Base-by-base conservation (phyloP, 371 early-diverging fungal genomes). In the Mucor circinelloides region DNA sequence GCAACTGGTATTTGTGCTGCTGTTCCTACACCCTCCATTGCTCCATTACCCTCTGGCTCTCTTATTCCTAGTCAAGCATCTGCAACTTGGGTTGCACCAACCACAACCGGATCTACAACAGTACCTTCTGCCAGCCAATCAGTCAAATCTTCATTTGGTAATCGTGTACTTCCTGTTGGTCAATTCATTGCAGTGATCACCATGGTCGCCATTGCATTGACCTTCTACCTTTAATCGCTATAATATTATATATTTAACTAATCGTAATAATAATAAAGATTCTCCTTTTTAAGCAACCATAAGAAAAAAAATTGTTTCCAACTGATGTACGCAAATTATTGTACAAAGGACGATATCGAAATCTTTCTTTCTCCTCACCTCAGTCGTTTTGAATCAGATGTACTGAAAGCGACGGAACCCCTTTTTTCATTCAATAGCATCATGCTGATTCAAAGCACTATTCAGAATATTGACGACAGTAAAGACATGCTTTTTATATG, bases 1-100 rank as follows among this genome's bases (percentile, higher is more conserved):
- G 69, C 73, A 27, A 48, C 71, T 13, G 60, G 61, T 10, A 73
- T 77, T 17, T 77, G 77, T 62, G 67, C 63, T 10, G 77, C 77
- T 25, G 74, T 77, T 2, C 71, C 71, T 30, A 54, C 70, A 25
- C 38, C 68, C 3, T 67, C 73, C 6, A 13, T 56, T 19, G 50
- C 31, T 23, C 31, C 52, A 17, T 34, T 63, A 21, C 52, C 66
- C 10, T 40, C 58, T 21, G 50, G 23, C 5, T 42, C 66, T 31
- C n/a, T 25, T 60, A 57, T 38, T 38, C 25, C 57, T 6, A 60
- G 34, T 7, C 32, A n/a, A 40, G 66, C 52, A 27, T 36, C 66
- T 10, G 30, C 50, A 42, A 58, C 63, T 52, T 50, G 50, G 36
- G 54, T 32, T 21, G 32, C 61, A 48, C 32, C 62, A 31, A 31